Evolutionary conservation across 2,329 filamentous ascomycete species (phyloP).

Genomic region (Fusarium sp.): DNA sequence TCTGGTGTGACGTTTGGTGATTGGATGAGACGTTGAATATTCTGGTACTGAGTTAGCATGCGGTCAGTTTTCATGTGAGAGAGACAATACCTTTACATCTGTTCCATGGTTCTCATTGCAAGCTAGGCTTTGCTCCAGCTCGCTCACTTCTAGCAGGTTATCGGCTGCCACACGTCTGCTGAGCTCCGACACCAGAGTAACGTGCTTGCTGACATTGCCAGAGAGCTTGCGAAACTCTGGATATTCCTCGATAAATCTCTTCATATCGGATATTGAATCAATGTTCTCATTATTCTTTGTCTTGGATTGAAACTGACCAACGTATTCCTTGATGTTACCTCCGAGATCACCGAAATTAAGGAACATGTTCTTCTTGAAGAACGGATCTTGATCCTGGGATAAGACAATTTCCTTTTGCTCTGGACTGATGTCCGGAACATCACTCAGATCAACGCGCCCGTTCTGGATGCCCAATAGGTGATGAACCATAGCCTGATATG

Average conservation of each 20-base stretch:
- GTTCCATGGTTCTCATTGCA: slow-evolving; percentile 95
- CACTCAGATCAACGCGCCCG: slow-evolving; percentile 89
- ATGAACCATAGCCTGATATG: slow-evolving; percentile 99
- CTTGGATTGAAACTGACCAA: slow-evolving; percentile 97
- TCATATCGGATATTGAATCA: slow-evolving; percentile 98
- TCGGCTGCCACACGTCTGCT: slow-evolving; percentile 89
- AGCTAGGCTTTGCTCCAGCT: slow-evolving; percentile 94
- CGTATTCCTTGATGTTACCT: slow-evolving; percentile 97
- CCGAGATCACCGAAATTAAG: slow-evolving; percentile 96
- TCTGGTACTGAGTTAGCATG: slow-evolving; percentile 62
- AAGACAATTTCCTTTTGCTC: slow-evolving; percentile 95
- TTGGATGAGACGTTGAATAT: slow-evolving; percentile 87
- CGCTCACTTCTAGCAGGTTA: slow-evolving; percentile 92
- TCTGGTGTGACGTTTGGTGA: slow-evolving; percentile 80
- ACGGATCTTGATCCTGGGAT: slow-evolving; percentile 96
- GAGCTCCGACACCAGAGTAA: slow-evolving; percentile 93
- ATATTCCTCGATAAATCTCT: slow-evolving; percentile 98
- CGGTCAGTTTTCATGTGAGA: background rate
- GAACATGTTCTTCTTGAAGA: slow-evolving; percentile 99
- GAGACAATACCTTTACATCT: slow-evolving; percentile 81
- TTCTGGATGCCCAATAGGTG: slow-evolving; percentile 94
- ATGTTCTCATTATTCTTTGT: slow-evolving; percentile 97
- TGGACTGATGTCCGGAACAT: slow-evolving; percentile 84
- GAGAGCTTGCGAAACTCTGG: slow-evolving; percentile 97
- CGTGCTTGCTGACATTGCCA: slow-evolving; percentile 98